These are phyloP conservation scores for Parastagonospora avenae DNA, from an alignment of 2,329 filamentous ascomycete species.

Conservation along the genomic window DNA sequence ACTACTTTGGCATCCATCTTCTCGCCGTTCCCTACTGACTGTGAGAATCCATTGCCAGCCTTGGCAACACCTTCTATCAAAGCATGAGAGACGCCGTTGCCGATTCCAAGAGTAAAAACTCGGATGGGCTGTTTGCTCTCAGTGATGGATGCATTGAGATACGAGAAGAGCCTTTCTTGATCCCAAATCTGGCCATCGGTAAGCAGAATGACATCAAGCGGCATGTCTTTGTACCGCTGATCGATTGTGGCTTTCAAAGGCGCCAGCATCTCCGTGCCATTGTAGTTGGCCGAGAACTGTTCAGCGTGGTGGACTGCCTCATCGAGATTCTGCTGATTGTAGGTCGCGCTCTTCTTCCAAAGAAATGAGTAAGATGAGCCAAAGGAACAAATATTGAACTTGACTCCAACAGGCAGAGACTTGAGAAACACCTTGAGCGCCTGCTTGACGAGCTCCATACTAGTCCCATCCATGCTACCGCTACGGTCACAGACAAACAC, in stretches of 20 bases:
- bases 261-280: constrained; percentile 59
- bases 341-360: constrained; percentile 55
- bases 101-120: constrained; percentile 64
- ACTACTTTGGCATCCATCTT: constrained; percentile 72
- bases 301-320: constrained; percentile 52
- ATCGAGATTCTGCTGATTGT: constrained; percentile 53
- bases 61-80: constrained; percentile 65
- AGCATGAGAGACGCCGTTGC: constrained; percentile 58
- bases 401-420: constrained; percentile 65
- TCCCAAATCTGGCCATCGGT: constrained; percentile 63
- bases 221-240: constrained; percentile 52
- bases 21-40: constrained; percentile 66
- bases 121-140: constrained; percentile 53
- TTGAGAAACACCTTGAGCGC: constrained; percentile 69
- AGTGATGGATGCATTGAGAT: constrained; percentile 52
- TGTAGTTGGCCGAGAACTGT: constrained; percentile 53
- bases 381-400: constrained; percentile 75
- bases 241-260: constrained; percentile 56
- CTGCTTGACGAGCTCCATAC: constrained; percentile 59
- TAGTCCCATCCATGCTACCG: constrained; percentile 63
- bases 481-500: constrained; percentile 76
- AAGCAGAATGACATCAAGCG: constrained; percentile 60
- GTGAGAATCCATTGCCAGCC: constrained; percentile 63
- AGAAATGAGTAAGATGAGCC: constrained; percentile 56
- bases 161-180: constrained; percentile 55